These are phyloP conservation scores for Beauveria asiatica DNA, from an alignment of 2,329 filamentous ascomycete species.

Conservation along the genomic window DNA sequence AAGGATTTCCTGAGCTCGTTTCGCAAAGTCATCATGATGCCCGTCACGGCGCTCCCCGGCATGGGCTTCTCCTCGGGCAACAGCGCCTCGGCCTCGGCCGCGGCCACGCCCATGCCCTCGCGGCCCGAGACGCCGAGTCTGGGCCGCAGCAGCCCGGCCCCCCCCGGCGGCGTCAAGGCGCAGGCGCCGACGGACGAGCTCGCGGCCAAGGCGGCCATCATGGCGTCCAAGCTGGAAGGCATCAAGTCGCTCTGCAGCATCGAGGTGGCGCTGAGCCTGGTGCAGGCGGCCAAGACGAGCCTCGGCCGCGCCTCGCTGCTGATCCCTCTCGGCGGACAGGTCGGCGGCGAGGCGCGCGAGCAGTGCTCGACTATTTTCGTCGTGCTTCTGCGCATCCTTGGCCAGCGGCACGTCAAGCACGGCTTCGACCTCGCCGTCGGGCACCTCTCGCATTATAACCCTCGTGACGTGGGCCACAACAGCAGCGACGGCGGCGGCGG, in stretches of 20 bases:
- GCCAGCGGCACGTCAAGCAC: conserved; percentile 77
- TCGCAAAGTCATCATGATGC: conserved; percentile 99
- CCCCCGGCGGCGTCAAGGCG: conserved; percentile 47
- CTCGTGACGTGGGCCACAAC: conserved; percentile 68
- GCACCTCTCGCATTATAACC: conserved; percentile 86
- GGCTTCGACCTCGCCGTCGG: conserved; percentile 90
- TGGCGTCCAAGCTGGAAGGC: conserved; percentile 88
- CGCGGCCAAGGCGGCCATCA: conserved; percentile 93
- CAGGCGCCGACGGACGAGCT: conserved; percentile 86
- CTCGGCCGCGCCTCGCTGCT: conserved; percentile 81
- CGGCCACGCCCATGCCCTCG: conserved; percentile 31
- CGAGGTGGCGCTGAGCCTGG: conserved; percentile 82
- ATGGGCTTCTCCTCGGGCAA: conserved; percentile 48
- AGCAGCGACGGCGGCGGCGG: conserved; percentile 23
- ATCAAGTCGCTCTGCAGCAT: conserved; percentile 95
- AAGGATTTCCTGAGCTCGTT: conserved; percentile 94
- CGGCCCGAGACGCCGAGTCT: conserved; percentile 42
- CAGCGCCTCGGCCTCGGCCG: conserved; percentile 20
- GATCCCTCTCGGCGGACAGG: conserved; percentile 68
- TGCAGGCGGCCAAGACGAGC: conserved; percentile 80
- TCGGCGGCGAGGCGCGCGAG: conserved; percentile 73
- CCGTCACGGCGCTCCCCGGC: conserved; percentile 78
- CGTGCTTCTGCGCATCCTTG: conserved; percentile 71
- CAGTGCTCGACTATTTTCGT: conserved; percentile 90
- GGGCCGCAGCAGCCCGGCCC: conserved; percentile 25